These are phyloP conservation scores for Tetradesmus obliquus DNA, from an alignment of 139 green algal species.

Conservation along the genomic window DNA sequence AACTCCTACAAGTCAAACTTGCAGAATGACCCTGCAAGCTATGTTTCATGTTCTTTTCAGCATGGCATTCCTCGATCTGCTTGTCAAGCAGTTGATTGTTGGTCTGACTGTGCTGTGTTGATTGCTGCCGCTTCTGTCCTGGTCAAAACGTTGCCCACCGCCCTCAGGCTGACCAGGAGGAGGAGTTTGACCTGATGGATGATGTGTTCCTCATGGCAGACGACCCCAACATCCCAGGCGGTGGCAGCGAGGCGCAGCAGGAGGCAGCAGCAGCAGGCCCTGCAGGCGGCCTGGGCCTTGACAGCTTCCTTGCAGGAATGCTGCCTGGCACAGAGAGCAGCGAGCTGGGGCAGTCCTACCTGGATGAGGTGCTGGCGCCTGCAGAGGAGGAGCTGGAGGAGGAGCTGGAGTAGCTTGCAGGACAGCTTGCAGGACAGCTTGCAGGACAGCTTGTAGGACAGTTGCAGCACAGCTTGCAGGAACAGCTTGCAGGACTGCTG, in stretches of 20 bases:
- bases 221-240: neutral
- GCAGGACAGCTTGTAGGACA: neutral
- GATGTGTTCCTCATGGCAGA: constrained; percentile 38
- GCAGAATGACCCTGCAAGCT: too few species aligned
- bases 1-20: too few species aligned
- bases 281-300: neutral
- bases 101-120: too few species aligned
- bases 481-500: neutral
- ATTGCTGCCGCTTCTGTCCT: too few species aligned
- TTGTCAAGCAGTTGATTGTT: too few species aligned
- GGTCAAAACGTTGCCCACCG: too few species aligned
- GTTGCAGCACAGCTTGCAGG: neutral
- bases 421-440: neutral
- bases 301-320: constrained; percentile 34
- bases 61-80: too few species aligned
- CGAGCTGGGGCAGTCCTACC: constrained; percentile 21
- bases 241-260: neutral
- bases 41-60: too few species aligned
- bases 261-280: neutral
- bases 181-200: constrained; percentile 34
- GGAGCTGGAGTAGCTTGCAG: constrained; percentile 23
- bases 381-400: constrained; percentile 28
- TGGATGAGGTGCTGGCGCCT: constrained; percentile 41
- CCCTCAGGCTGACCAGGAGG: constrained; percentile 39
- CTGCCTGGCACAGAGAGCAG: constrained; percentile 34